Base-by-base conservation (phyloP, 2,329 filamentous ascomycete species). In the Microthyrium microscopicum region DNA sequence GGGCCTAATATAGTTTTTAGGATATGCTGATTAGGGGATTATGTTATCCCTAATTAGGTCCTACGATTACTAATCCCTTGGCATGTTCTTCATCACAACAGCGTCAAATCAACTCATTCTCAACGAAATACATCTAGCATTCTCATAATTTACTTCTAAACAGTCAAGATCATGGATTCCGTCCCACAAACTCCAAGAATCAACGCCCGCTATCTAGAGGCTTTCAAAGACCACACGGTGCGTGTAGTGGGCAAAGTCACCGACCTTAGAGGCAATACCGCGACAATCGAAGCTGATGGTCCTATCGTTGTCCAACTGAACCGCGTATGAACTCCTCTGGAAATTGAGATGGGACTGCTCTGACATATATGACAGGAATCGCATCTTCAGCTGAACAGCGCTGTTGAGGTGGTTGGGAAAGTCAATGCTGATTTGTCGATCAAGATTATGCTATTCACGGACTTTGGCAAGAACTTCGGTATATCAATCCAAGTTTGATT, bases 171-270 rank as follows among this genome's bases (percentile, higher is more conserved):
- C n/a, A n/a, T n/a, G n/a, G n/a, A n/a, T n/a, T n/a, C n/a, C n/a
- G n/a, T n/a, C n/a, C n/a, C n/a, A n/a, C n/a, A n/a, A 19, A 74
- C 83, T 31, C 87, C 89, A 20, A 84, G 89, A 54, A 73, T 94
- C 53, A 82, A 80, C 30, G 78, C 79, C 34, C 60, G 67, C 26
- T 79, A 87, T 57, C 77, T 95, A 37, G 72, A 83, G 51, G 66
- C 66, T 48, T 92, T 85, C 59, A 55, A 59, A 31, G 57, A 68
- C 49, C 60, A 71, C 42, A 80, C 79, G 40, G 80, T 95, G 41
- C 84, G 84, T 46, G 64, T 95, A 35, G 66, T 92, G 4, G 89
- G 89, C 47, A 84, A 78, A 47, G 84, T 95, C 29, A 69, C 71
- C 4, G 76, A 89, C 47, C 64, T 95, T 17, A 75, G 76, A 33